phyloP scores from a whole-genome alignment of 73 alveolate genomes.

The Stentor roeselii region DNA sequence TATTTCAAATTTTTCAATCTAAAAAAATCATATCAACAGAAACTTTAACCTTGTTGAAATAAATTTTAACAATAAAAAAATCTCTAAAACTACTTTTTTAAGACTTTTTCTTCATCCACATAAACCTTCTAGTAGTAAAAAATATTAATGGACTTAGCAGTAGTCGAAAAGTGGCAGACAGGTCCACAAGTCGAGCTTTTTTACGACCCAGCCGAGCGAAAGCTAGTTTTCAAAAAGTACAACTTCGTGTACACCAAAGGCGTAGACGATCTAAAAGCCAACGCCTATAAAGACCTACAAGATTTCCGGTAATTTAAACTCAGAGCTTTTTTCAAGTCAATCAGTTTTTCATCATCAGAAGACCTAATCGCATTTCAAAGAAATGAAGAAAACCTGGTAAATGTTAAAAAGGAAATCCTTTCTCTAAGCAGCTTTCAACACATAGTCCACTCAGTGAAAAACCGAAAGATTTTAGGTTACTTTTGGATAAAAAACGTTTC shows the following conservation, averaged over 20 bases:
- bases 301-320: not conserved
- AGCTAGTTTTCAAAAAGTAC: not conserved
- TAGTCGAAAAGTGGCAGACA: slow-evolving; percentile 19
- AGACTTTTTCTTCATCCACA: no score
- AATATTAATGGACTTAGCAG: slow-evolving; percentile 7
- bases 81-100: no score
- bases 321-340: not conserved
- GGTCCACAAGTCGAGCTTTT: slow-evolving; percentile 12
- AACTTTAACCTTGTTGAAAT: no score
- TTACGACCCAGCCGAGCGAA: not conserved
- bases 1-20: no score
- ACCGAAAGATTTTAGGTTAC: slow-evolving; percentile 12
- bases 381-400: not conserved
- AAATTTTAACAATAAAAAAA: no score
- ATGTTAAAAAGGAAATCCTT: not conserved
- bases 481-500: not conserved
- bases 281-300: not conserved
- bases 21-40: no score
- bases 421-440: not conserved
- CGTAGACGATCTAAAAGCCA: not conserved
- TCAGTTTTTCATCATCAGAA: not conserved
- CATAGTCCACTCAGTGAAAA: not conserved
- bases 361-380: slow-evolving; percentile 14
- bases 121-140: no score
- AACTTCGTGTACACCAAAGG: slow-evolving; percentile 15